phyloP scores from a whole-genome alignment of 169 alveolate species.

The Eimeria zaria region DNA sequence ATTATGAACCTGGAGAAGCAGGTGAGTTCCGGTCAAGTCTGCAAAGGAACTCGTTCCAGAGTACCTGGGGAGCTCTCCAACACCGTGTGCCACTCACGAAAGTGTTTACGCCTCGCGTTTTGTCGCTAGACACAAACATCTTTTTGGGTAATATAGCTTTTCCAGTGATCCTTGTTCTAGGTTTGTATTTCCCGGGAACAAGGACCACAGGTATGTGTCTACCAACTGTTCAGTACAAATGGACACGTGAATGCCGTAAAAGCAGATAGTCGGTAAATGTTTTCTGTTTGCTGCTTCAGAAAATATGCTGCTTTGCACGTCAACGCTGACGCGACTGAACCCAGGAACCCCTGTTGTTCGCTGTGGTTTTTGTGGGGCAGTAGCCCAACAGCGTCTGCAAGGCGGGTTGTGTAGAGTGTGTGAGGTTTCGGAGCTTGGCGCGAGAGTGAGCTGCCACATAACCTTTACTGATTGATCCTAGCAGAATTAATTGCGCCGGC shows the following conservation, averaged over 20 bases:
- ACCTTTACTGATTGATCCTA: not conserved
- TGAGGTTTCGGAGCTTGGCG: constrained; percentile 83
- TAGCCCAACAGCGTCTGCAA: constrained; percentile 74
- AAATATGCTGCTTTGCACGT: constrained; percentile 66
- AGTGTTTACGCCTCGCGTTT: not conserved
- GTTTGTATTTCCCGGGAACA: not conserved
- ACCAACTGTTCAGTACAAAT: not conserved
- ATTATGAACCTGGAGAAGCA: constrained; percentile 86
- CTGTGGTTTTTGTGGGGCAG: constrained; percentile 84
- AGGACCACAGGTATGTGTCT: not conserved
- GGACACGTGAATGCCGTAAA: not conserved
- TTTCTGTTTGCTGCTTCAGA: constrained; percentile 9
- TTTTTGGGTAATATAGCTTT: no score
- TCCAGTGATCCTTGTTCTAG: no score
- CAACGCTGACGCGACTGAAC: constrained; percentile 59
- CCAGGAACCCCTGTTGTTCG: constrained; percentile 84
- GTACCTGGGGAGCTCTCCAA: not conserved
- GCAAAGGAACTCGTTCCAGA: not conserved
- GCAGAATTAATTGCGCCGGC: not conserved
- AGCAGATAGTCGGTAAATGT: not conserved
- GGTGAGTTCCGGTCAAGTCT: constrained; percentile 17
- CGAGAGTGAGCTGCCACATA: constrained; percentile 57
- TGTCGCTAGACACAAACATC: no score
- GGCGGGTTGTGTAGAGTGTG: constrained; percentile 80
- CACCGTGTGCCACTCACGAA: not conserved